Percentiles rank a stretch among this genome's conserved stretches.
Evolutionary conservation across 129 eudicot genomes (phyloP).

Genomic region (Helichrysum umbraculigerum): DNA sequence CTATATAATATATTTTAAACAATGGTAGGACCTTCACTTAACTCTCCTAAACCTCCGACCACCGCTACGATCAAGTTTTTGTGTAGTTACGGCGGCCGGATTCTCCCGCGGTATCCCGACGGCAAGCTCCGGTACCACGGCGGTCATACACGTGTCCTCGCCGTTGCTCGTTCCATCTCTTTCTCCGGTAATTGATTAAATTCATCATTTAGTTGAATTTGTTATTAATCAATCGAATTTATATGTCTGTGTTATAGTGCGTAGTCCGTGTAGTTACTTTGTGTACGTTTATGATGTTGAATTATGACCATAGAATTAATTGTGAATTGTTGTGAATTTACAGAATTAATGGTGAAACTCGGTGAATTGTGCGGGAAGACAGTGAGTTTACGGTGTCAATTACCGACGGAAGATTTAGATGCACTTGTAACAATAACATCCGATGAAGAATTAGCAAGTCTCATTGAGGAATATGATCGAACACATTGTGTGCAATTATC

Average conservation of each 20-base stretch:
- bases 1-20: background rate
- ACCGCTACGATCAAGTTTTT: conserved; percentile 54
- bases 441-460: conserved; percentile 67
- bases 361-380: conserved; percentile 72
- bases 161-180: conserved; percentile 69
- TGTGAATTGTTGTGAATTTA: conserved; percentile 38
- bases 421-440: conserved; percentile 72
- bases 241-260: background rate
- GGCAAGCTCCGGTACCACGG: conserved; percentile 96
- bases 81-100: conserved; percentile 91
- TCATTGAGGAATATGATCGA: conserved; percentile 84
- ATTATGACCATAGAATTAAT: conserved; percentile 44
- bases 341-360: conserved; percentile 75
- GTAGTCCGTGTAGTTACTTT: too few relatives aligned
- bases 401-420: conserved; percentile 83
- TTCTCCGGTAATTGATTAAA: conserved; percentile 52
- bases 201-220: background rate
- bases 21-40: conserved; percentile 57
- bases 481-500: conserved; percentile 35
- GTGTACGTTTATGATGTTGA: background rate
- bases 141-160: conserved; percentile 89
- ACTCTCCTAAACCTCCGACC: conserved; percentile 43
- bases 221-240: background rate
- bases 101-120: conserved; percentile 87
- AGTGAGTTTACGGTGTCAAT: conserved; percentile 69